Conservation (phyloP, 1,284 basidiomycete species). For the Bondarzewia mesenterica region DNA sequence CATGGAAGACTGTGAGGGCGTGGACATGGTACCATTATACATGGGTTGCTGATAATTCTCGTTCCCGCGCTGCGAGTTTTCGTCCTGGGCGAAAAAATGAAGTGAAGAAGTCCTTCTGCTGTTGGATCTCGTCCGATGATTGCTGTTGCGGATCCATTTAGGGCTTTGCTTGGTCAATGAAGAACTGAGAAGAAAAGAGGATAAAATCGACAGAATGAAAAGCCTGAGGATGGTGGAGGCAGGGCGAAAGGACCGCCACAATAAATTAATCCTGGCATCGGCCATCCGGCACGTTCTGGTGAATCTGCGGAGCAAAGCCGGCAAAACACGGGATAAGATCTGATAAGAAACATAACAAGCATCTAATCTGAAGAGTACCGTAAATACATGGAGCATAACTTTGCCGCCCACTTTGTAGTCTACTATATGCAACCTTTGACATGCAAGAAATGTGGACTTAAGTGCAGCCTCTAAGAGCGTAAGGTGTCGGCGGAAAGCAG, state of each 20-base stretch:
- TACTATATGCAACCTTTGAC: too few species aligned
- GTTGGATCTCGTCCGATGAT: slow-evolving; percentile 6
- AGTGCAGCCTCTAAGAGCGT: too few species aligned
- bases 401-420: too few species aligned
- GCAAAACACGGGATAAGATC: too few species aligned
- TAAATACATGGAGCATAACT: too few species aligned
- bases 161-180: too few species aligned
- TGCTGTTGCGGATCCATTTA: slow-evolving; percentile 12
- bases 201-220: too few species aligned
- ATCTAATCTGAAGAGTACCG: too few species aligned
- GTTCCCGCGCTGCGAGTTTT: slow-evolving; percentile 9
- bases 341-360: neutral
- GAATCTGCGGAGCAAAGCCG: neutral
- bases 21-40: slow-evolving; percentile 6
- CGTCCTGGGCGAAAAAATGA: slow-evolving; percentile 9
- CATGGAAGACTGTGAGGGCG: slow-evolving; percentile 9
- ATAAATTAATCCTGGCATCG: neutral
- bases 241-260: neutral
- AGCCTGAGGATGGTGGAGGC: too few species aligned
- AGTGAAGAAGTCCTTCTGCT: slow-evolving; percentile 14
- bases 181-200: too few species aligned
- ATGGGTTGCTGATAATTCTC: slow-evolving; percentile 9
- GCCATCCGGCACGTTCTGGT: neutral
- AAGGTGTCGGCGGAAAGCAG: too few species aligned
- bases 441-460: too few species aligned